A percentile compares a stretch with the other conserved stretches of the same genome.
Conservation (phyloP, 179 eudicot species). For the Gypsophila paniculata region DNA sequence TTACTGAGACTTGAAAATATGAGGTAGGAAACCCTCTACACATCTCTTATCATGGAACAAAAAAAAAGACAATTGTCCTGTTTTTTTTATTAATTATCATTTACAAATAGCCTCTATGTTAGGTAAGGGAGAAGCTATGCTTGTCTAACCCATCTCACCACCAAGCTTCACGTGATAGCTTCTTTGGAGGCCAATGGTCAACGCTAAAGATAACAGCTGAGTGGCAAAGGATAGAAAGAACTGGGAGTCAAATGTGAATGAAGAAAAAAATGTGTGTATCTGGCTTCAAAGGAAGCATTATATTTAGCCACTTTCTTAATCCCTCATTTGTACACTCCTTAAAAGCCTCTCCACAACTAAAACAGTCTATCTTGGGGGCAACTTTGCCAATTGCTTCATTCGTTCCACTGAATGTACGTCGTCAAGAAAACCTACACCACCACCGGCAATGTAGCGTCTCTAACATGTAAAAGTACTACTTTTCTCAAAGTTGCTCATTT, state of each 20-base stretch:
- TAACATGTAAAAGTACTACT: not conserved
- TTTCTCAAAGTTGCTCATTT: not conserved
- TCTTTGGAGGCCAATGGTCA: not conserved
- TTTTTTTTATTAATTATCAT: not conserved
- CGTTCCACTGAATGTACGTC: not conserved
- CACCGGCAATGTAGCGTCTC: not conserved
- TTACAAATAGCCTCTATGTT: not conserved
- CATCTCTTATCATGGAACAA: not conserved
- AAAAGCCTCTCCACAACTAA: not conserved
- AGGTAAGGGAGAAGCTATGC: not conserved
- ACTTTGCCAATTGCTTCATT: not conserved
- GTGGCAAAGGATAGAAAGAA: not conserved
- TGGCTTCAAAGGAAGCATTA: not conserved
- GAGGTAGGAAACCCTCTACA: not conserved
- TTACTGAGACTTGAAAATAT: not conserved
- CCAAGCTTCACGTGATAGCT: not conserved
- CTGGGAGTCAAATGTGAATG: not conserved
- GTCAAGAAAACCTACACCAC: not conserved
- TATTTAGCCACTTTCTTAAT: not conserved
- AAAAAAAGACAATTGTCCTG: not conserved
- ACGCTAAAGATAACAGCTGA: not conserved
- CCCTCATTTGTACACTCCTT: not conserved
- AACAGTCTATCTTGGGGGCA: not conserved
- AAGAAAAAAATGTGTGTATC: not conserved
- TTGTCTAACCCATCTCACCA: not conserved